Conservation (phyloP, 768 basidiomycete genomes). For the Tulasnella sp. region DNA sequence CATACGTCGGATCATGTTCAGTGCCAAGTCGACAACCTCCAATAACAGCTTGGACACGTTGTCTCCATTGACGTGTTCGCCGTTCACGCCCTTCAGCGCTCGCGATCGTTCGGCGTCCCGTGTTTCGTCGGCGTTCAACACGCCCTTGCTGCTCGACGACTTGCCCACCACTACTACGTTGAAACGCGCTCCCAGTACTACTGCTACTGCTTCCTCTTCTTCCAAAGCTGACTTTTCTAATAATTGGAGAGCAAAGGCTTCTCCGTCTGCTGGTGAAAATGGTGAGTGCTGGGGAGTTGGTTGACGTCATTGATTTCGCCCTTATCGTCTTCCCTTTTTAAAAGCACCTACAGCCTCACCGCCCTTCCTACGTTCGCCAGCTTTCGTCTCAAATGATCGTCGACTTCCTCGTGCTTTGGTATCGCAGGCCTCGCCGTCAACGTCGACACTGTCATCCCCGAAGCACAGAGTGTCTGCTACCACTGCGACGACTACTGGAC, state of each 20-base stretch:
- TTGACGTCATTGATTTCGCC: background rate
- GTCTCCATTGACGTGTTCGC: background rate
- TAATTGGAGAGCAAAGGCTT: background rate
- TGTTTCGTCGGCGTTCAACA: background rate
- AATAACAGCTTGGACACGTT: background rate
- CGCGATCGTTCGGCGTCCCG: background rate
- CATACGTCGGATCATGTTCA: background rate
- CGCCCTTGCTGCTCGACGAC: background rate
- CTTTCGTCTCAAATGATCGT: slow-evolving; percentile 4
- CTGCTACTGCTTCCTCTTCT: background rate
- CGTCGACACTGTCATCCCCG: background rate
- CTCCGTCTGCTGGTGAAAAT: background rate
- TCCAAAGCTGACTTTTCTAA: background rate
- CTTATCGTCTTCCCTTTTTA: background rate
- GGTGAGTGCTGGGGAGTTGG: background rate
- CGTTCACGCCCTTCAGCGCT: background rate
- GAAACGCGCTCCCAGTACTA: background rate
- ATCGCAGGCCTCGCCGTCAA: background rate
- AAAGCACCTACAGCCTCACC: background rate
- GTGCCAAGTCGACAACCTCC: too few relatives aligned
- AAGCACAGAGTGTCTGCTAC: background rate
- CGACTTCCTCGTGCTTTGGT: background rate
- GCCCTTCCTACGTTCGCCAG: background rate
- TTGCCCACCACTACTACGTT: background rate
- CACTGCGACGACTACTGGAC: background rate